phyloP scores from a whole-genome alignment of 2,329 filamentous ascomycete genomes.

The Cladosporium halotolerans region DNA sequence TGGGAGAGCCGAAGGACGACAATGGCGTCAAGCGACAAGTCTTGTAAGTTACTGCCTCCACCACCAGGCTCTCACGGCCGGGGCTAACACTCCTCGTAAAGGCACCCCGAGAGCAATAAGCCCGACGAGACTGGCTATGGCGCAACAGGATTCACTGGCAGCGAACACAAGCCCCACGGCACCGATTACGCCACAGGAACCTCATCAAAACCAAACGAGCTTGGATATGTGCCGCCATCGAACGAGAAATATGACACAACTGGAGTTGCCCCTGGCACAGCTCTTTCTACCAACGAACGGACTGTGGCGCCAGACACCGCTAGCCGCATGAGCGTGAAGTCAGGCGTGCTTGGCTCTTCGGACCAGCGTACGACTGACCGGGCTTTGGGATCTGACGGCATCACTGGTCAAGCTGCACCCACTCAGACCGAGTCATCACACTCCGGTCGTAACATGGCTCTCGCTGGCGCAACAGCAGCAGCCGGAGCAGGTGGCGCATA shows the following conservation, averaged over 20 bases:
- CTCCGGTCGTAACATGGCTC: slow-evolving; percentile 13
- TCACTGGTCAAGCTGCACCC: background rate
- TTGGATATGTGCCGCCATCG: slow-evolving; percentile 2
- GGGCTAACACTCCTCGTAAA: background rate
- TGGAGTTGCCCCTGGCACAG: background rate
- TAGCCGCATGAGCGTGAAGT: slow-evolving; percentile 37
- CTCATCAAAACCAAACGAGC: background rate
- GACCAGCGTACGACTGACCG: slow-evolving; percentile 2
- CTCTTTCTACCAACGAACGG: slow-evolving; percentile 13
- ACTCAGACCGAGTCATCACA: background rate
- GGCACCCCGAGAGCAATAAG: slow-evolving; percentile 15
- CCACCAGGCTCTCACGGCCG: background rate
- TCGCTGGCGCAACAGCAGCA: slow-evolving; percentile 27
- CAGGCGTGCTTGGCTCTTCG: slow-evolving; percentile 32
- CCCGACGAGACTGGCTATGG: slow-evolving; percentile 16
- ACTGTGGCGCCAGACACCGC: background rate
- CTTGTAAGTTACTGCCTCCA: slow-evolving; percentile 9
- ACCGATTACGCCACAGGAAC: background rate
- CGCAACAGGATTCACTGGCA: background rate
- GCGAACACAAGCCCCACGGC: background rate
- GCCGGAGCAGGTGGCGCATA: slow-evolving; percentile 18
- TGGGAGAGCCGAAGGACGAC: slow-evolving; percentile 7
- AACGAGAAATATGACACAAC: background rate
- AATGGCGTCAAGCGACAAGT: slow-evolving; percentile 14
- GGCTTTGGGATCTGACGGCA: background rate